Evolutionary conservation across 257 asterid genomes (phyloP).

Genomic region (Salvia hispanica): DNA sequence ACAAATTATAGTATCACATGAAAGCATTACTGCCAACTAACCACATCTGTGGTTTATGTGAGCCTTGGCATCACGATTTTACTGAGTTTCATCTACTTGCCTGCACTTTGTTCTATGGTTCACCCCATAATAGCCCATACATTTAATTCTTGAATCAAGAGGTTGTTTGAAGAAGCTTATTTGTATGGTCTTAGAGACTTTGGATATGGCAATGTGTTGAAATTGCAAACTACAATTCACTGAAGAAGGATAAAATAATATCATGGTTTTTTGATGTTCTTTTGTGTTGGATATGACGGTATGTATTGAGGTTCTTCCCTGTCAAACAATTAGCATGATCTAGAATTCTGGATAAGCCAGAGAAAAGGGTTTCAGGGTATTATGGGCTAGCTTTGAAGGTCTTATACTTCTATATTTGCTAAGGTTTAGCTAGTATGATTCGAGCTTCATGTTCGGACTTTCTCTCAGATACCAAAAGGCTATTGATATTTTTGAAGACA

Average conservation of each 20-base stretch:
- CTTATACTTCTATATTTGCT: constrained; percentile 14
- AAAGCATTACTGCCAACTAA: constrained; percentile 1
- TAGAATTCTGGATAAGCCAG: not conserved
- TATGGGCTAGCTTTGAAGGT: constrained; percentile 15
- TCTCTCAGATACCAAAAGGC: constrained; percentile 79
- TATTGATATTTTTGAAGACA: constrained; percentile 85
- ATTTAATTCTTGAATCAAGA: constrained; percentile 3
- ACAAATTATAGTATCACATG: not conserved
- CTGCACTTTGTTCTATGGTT: not conserved
- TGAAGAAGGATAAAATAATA: not conserved
- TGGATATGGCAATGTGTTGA: not conserved
- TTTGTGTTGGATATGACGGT: not conserved
- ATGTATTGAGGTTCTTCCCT: constrained; percentile 16
- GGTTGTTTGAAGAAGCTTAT: constrained; percentile 10
- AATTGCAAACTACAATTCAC: not conserved
- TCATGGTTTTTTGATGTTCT: not conserved
- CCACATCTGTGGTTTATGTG: constrained; percentile 7
- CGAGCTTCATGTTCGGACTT: constrained; percentile 25
- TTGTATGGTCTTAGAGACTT: not conserved
- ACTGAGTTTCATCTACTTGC: not conserved
- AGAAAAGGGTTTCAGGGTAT: not conserved
- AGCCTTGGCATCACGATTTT: constrained; percentile 2
- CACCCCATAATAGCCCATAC: not conserved
- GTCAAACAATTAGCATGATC: not conserved
- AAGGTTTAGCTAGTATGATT: constrained; percentile 18